These are phyloP conservation scores for Penicillium antarcticum DNA, from an alignment of 495 filamentous ascomycete species.

Conservation along the genomic window DNA sequence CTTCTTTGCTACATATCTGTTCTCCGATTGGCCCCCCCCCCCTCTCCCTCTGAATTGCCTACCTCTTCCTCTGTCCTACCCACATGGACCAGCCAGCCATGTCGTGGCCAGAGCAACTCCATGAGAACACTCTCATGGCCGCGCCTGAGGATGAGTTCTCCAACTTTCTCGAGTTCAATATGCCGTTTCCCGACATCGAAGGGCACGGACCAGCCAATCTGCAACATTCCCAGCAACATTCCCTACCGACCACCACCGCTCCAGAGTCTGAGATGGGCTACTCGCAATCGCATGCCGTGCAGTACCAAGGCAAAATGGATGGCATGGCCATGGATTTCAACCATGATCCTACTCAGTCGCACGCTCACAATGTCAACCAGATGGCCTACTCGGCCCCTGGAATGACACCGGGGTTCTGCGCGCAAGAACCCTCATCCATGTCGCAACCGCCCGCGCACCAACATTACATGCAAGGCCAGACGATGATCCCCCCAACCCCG, in stretches of 20 bases:
- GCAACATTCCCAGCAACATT: conserved; percentile 31
- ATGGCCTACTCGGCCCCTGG: conserved; percentile 31
- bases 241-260: conserved; percentile 30
- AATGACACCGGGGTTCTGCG: conserved; percentile 38
- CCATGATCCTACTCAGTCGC: conserved; percentile 21
- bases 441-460: conserved; percentile 56
- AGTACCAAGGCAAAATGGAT: conserved; percentile 24
- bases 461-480: conserved; percentile 50
- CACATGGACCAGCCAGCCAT: conserved; percentile 41
- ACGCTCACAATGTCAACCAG: conserved; percentile 11
- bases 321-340: conserved; percentile 36
- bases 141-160: conserved; percentile 49
- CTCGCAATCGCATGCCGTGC: conserved; percentile 25
- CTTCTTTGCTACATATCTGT: not conserved
- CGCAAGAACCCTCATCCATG: conserved; percentile 40
- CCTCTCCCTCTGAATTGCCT: not conserved
- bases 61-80: not conserved
- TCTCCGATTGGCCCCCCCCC: not conserved
- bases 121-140: conserved; percentile 30
- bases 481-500: conserved; percentile 84
- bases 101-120: conserved; percentile 41
- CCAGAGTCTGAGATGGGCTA: conserved; percentile 28
- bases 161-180: conserved; percentile 52
- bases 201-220: conserved; percentile 36
- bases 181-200: conserved; percentile 47